These are phyloP conservation scores for Phoma herbarum DNA, from an alignment of 2,329 filamentous ascomycete species.

Conservation along the genomic window DNA sequence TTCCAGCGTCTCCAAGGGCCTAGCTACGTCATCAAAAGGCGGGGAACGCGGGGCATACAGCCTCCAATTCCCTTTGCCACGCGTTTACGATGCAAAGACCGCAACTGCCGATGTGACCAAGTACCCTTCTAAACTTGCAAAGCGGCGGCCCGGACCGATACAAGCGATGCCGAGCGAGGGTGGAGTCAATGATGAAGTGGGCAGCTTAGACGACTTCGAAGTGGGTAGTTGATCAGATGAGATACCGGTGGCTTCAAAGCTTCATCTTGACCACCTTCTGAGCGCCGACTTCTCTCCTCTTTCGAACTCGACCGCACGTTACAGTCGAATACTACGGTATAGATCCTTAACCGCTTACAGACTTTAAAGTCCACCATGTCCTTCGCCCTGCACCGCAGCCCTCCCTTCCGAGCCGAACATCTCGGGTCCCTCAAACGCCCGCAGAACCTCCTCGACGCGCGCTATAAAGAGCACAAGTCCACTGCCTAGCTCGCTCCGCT, in stretches of 20 bases:
- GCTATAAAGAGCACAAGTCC: slow-evolving; percentile 63
- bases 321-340: not conserved
- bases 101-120: slow-evolving; percentile 20
- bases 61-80: not conserved
- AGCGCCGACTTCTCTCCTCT: not conserved
- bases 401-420: slow-evolving; percentile 75
- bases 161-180: not conserved
- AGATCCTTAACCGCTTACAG: not conserved
- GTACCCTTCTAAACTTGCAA: not conserved
- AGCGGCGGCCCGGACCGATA: slow-evolving; percentile 11
- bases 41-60: slow-evolving; percentile 16
- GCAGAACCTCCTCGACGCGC: slow-evolving; percentile 64
- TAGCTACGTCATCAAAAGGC: slow-evolving; percentile 13
- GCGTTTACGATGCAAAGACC: not conserved
- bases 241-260: not conserved
- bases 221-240: not conserved
- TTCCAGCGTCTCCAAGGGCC: not conserved
- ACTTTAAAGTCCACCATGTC: slow-evolving; percentile 21
- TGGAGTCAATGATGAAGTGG: not conserved
- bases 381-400: slow-evolving; percentile 45
- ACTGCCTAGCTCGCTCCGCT: slow-evolving; percentile 65
- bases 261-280: not conserved
- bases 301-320: too few relatives aligned
- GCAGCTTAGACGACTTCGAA: not conserved
- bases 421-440: slow-evolving; percentile 75